Conservation (phyloP, 208 protist genomes). For the Trypanosoma grayi region DNA sequence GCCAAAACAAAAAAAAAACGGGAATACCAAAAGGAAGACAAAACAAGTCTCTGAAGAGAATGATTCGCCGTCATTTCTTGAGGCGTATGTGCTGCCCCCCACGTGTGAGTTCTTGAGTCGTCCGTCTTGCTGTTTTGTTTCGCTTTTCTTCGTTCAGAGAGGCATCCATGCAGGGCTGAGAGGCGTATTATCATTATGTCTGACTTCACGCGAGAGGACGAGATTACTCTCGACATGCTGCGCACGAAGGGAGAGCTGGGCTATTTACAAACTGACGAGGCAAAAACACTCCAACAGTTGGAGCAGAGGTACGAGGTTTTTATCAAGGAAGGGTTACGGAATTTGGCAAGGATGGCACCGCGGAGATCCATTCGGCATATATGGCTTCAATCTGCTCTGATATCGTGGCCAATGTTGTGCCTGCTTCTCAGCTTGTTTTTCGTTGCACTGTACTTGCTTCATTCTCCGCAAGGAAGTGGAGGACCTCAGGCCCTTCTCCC, state of each 20-base stretch:
- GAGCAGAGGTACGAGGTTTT: conserved; percentile 35
- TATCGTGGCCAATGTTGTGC: conserved; percentile 23
- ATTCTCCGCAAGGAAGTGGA: neutral
- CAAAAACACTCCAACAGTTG: conserved; percentile 16
- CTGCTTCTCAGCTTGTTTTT: conserved; percentile 16
- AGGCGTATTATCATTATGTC: conserved; percentile 17
- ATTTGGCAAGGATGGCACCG: conserved; percentile 29
- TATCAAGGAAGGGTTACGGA: conserved; percentile 30
- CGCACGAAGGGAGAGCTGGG: conserved; percentile 10
- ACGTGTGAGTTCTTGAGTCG: too few species aligned
- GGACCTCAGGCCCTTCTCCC: neutral
- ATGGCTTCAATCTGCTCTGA: neutral
- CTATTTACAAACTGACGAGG: conserved; percentile 23
- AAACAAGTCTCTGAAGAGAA: too few species aligned
- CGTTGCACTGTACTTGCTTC: conserved; percentile 17
- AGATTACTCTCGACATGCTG: conserved; percentile 31
- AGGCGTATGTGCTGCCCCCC: too few species aligned
- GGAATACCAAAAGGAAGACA: too few species aligned
- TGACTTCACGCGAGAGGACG: conserved; percentile 36
- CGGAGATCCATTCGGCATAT: neutral
- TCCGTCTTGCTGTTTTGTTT: too few species aligned
- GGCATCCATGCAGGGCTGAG: too few species aligned
- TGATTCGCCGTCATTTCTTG: too few species aligned
- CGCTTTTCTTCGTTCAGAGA: too few species aligned
- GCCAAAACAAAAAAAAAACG: too few species aligned